Percentiles rank a stretch among this genome's conserved stretches.
Evolutionary conservation across 805 yeast genomes (phyloP).

Genomic region (Hemisphaericaspora nanyangensis): DNA sequence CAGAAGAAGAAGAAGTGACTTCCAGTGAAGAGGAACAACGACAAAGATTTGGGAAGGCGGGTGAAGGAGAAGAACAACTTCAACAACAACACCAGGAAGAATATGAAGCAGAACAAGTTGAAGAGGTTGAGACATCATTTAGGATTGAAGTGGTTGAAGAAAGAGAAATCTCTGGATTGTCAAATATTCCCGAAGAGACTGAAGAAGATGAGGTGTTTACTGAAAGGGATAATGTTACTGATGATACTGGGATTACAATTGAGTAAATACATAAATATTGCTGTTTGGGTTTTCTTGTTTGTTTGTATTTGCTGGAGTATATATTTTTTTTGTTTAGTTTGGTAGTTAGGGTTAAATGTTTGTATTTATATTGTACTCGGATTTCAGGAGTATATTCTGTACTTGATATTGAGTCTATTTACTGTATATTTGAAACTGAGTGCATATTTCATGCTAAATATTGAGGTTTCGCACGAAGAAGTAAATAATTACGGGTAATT

Average conservation of each 20-base stretch:
- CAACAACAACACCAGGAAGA: not conserved
- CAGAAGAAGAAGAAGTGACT: not conserved
- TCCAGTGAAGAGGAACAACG: not conserved
- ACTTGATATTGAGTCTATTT: too few relatives aligned
- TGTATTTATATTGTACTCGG: too few relatives aligned
- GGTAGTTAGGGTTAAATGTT: too few relatives aligned
- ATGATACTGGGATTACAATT: slow-evolving; percentile 1
- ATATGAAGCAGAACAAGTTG: not conserved
- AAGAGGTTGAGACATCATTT: not conserved
- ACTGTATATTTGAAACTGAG: too few relatives aligned
- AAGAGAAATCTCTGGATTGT: not conserved
- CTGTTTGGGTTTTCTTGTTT: not conserved
- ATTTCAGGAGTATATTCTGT: too few relatives aligned
- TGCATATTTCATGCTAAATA: too few relatives aligned
- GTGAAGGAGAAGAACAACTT: not conserved
- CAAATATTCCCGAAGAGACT: slow-evolving; percentile 4
- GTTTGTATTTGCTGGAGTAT: not conserved
- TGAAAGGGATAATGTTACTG: not conserved
- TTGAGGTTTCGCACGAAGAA: too few relatives aligned
- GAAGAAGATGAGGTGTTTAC: slow-evolving; percentile 2
- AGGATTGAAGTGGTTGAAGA: not conserved
- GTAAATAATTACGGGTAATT: too few relatives aligned
- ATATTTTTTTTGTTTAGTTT: too few relatives aligned
- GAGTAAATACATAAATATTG: not conserved
- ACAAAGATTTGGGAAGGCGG: not conserved